A percentile compares a stretch with the other conserved stretches of the same genome.
phyloP scores from a whole-genome alignment of 1,284 basidiomycete species.

The Boletus semigastroideus region DNA sequence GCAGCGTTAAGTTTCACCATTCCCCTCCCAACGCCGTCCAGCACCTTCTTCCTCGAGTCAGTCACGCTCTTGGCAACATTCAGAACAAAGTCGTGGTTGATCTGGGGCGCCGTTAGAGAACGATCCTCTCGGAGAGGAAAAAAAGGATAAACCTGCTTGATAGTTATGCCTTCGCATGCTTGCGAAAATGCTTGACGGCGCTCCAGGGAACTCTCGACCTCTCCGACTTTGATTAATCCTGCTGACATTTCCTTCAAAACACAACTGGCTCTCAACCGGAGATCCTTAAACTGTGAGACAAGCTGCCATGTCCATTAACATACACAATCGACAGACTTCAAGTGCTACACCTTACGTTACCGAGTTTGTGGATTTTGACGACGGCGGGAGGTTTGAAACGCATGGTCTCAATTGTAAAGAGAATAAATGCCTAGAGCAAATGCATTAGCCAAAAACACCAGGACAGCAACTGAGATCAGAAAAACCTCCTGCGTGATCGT shows the following conservation, averaged over 20 bases:
- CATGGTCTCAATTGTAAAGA: slow-evolving; percentile 61
- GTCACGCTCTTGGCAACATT: slow-evolving; percentile 61
- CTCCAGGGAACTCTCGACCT: slow-evolving; percentile 51
- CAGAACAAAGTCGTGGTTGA: slow-evolving; percentile 64
- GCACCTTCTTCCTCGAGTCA: slow-evolving; percentile 66
- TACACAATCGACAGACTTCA: neutral
- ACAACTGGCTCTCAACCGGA: slow-evolving; percentile 52
- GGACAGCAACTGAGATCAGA: neutral
- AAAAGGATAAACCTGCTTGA: slow-evolving; percentile 41
- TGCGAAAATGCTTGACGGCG: slow-evolving; percentile 52
- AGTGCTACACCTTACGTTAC: slow-evolving; percentile 45
- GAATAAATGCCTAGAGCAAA: slow-evolving; percentile 56
- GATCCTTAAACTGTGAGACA: slow-evolving; percentile 59
- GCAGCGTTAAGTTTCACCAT: slow-evolving; percentile 52
- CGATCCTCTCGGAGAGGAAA: neutral
- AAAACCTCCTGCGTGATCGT: slow-evolving; percentile 71
- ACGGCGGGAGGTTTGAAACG: slow-evolving; percentile 69
- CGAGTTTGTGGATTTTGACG: slow-evolving; percentile 71
- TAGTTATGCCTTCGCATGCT: slow-evolving; percentile 43
- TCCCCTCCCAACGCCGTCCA: slow-evolving; percentile 73
- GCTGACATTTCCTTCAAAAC: slow-evolving; percentile 58
- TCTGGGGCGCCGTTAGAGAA: slow-evolving; percentile 36
- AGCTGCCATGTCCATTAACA: slow-evolving; percentile 43
- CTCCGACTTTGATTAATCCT: slow-evolving; percentile 48
- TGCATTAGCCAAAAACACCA: slow-evolving; percentile 7